Base-by-base conservation (phyloP, 108 stramenopile species). In the Skeletonema grethae region DNA sequence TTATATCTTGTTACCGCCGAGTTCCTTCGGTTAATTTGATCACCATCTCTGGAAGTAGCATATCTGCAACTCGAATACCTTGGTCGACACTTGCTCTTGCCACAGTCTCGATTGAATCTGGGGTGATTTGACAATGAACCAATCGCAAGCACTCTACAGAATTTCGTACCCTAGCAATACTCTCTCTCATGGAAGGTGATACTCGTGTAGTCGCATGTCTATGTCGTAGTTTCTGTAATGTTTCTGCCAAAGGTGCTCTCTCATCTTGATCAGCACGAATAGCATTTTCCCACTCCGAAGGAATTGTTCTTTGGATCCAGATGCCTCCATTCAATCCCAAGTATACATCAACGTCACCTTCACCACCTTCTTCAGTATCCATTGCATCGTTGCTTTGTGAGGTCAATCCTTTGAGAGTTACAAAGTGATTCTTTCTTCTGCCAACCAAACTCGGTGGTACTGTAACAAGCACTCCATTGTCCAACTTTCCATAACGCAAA, bases 401-500 rank as follows among this genome's bases (percentile, higher is more conserved):
- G 4, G 45, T 20, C 22, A 74, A 50, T 31, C 70, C 76, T 61
- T 68, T 57, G 62, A 82, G 70, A 20, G 74, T 73, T 50, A 77
- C 80, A 62, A 84, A 84, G 76, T 98, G 96, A 70, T 90, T 87
- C 63, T 87, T 90, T 32, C 88, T 86, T 18, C 95, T 59, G 25
- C 90, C 80, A 28, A 98, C 85, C 70, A 96, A 75, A 20, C 79
- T 63, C 3, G 94, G 89, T 59, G 93, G 94, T 25, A 98, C 94
- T 4, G 70, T 74, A 6, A 89, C 79, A 45, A 96, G 75, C 39
- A 83, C 82, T 41, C 98, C 98, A 82, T 98, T 97, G 59, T 95
- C 88, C 41, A 99, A 86, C 76, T 97, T 97, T 10, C 97, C 97
- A 63, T 97, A 99, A 32, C 94, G 83, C 58, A 90, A 77, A 55